A percentile compares a stretch with the other conserved stretches of the same genome.
Conservation (phyloP, 2,329 filamentous ascomycete species). For the Fusarium secorum region DNA sequence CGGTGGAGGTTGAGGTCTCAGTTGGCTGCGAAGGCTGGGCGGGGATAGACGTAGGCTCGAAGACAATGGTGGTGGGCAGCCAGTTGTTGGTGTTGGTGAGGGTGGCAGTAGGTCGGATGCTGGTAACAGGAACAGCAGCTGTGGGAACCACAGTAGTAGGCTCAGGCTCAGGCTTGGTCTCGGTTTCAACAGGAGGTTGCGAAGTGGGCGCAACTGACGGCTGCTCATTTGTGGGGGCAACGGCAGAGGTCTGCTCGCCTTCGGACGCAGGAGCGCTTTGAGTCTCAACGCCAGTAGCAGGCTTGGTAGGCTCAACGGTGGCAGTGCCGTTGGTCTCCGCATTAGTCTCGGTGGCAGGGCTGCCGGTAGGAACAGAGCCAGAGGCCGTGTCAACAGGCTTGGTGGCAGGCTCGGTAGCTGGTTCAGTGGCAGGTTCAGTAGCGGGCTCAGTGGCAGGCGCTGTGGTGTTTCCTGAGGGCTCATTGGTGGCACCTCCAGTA, state of each 20-base stretch:
- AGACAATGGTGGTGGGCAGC: slow-evolving; percentile 69
- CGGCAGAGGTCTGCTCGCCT: slow-evolving; percentile 7
- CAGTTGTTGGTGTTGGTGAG: slow-evolving; percentile 55
- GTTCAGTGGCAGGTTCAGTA: neutral
- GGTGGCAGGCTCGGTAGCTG: slow-evolving; percentile 17
- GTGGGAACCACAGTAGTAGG: slow-evolving; percentile 35
- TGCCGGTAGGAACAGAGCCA: neutral
- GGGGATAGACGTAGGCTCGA: slow-evolving; percentile 54
- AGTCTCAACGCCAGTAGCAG: slow-evolving; percentile 4
- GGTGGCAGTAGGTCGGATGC: slow-evolving; percentile 53
- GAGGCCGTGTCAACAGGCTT: slow-evolving; percentile 11
- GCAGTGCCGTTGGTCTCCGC: slow-evolving; percentile 24
- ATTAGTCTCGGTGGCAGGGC: slow-evolving; percentile 20
- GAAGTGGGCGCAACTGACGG: slow-evolving; percentile 24
- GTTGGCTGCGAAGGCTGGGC: slow-evolving; percentile 43
- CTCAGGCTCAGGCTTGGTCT: slow-evolving; percentile 12
- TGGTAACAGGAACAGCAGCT: slow-evolving; percentile 46
- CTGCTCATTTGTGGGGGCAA: slow-evolving; percentile 6
- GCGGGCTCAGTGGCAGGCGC: slow-evolving; percentile 21
- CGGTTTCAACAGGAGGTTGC: slow-evolving; percentile 14
- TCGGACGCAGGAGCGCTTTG: slow-evolving; percentile 7
- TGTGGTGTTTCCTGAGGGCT: slow-evolving; percentile 6
- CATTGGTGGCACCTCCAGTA: slow-evolving; percentile 4
- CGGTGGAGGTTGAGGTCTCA: slow-evolving; percentile 56
- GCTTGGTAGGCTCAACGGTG: slow-evolving; percentile 14